Percentiles rank a stretch among this genome's conserved stretches.
phyloP scores from a whole-genome alignment of 2,329 filamentous ascomycete species.

The Paramyrothecium sp. region DNA sequence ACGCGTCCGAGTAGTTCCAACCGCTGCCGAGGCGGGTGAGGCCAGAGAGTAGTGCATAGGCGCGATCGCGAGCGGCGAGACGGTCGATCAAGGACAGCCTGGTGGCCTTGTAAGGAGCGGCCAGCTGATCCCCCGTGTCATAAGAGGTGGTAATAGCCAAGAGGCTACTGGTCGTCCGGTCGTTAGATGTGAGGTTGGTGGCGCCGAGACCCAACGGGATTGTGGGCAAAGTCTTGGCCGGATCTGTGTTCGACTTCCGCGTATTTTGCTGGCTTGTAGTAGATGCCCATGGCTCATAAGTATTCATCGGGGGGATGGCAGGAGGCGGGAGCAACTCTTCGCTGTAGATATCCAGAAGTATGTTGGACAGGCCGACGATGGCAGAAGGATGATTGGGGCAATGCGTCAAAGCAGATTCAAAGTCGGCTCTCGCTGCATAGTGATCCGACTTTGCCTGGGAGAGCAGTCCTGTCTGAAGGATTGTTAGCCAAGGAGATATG shows the following conservation, averaged over 20 bases:
- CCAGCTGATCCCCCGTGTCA: constrained; percentile 39
- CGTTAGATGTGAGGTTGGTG: constrained; percentile 9
- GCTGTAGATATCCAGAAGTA: constrained; percentile 82
- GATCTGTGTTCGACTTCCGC: constrained; percentile 4
- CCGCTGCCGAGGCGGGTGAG: constrained; percentile 82
- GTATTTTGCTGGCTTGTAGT: not conserved
- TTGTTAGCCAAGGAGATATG: constrained; percentile 19
- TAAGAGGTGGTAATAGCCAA: constrained; percentile 9
- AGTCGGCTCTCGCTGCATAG: constrained; percentile 71
- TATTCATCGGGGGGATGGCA: constrained; percentile 1
- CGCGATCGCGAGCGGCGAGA: constrained; percentile 85
- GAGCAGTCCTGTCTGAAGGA: constrained; percentile 63
- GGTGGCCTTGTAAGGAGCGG: constrained; percentile 53
- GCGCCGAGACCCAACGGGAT: constrained; percentile 46
- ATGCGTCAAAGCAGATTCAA: constrained; percentile 79
- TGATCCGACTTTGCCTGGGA: constrained; percentile 59
- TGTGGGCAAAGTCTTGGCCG: constrained; percentile 32
- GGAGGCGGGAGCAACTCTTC: constrained; percentile 59
- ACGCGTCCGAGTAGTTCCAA: constrained; percentile 92
- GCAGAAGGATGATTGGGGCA: constrained; percentile 77
- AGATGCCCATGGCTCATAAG: not conserved
- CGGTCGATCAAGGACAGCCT: constrained; percentile 74
- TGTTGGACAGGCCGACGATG: constrained; percentile 78
- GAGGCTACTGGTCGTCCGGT: not conserved
- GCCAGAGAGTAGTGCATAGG: constrained; percentile 77